Evolutionary conservation across 306 rosid genomes (phyloP).

Genomic region (Vigna nakashimae): DNA sequence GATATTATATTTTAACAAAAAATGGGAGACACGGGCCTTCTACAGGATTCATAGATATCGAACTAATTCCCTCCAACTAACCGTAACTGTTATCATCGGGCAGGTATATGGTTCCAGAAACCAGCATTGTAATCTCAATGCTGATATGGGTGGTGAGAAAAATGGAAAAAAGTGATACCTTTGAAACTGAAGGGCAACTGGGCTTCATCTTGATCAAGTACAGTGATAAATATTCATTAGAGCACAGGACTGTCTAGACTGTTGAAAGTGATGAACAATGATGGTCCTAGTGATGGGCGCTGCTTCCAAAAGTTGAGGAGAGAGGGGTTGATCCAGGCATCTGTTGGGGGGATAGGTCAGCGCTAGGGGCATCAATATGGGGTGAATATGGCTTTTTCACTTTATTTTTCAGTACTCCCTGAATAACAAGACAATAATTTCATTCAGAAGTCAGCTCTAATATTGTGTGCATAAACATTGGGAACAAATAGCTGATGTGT

Average conservation of each 20-base stretch:
- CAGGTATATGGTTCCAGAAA: constrained; percentile 21
- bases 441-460: constrained; percentile 4
- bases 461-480: not conserved
- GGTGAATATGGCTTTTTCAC: constrained; percentile 88
- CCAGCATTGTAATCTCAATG: constrained; percentile 31
- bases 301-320: constrained; percentile 82
- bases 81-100: not conserved
- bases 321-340: constrained; percentile 63
- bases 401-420: constrained; percentile 60
- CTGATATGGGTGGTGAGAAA: not conserved
- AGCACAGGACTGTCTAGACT: not conserved
- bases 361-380: constrained; percentile 53
- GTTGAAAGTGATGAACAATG: constrained; percentile 11
- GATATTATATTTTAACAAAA: constrained; percentile 11
- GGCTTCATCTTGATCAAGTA: not conserved
- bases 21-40: constrained; percentile 3
- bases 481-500: constrained; percentile 11
- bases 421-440: constrained; percentile 45
- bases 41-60: constrained; percentile 17
- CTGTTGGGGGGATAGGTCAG: constrained; percentile 63
- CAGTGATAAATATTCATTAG: not conserved
- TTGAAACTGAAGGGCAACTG: constrained; percentile 18
- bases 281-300: constrained; percentile 38
- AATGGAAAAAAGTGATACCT: constrained; percentile 27
- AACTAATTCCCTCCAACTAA: constrained; percentile 29